phyloP scores from a whole-genome alignment of 352 stramenopile species.

The Phytopythium kandeliae region DNA sequence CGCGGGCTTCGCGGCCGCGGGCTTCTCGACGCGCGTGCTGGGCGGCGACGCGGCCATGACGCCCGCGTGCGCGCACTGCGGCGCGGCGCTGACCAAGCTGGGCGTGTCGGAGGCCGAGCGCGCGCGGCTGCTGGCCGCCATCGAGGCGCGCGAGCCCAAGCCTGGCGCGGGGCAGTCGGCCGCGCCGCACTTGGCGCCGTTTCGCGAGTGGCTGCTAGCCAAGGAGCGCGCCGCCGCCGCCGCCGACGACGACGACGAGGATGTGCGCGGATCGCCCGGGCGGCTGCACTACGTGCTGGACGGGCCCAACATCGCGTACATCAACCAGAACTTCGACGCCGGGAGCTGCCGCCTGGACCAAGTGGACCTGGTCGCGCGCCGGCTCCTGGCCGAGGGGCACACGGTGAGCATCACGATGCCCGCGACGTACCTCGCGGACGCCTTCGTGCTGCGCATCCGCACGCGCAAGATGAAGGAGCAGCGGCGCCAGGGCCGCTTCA shows the following conservation, averaged over 20 bases:
- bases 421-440: conserved; percentile 52
- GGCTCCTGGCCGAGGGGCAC: conserved; percentile 79
- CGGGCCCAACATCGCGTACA: conserved; percentile 97
- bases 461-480: conserved; percentile 40
- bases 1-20: conserved; percentile 29
- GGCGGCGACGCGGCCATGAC: conserved; percentile 33
- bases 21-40: conserved; percentile 30
- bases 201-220: conserved; percentile 55
- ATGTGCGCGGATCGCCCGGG: too few species aligned
- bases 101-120: conserved; percentile 30
- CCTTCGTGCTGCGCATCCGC: conserved; percentile 54
- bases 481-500: conserved; percentile 43
- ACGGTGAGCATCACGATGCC: conserved; percentile 78
- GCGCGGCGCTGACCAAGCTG: conserved; percentile 36
- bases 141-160: conserved; percentile 55
- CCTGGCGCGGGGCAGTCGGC: conserved; percentile 25
- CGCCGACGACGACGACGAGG: not conserved
- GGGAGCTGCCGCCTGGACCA: conserved; percentile 94
- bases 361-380: conserved; percentile 88
- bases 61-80: conserved; percentile 34
- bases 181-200: conserved; percentile 54
- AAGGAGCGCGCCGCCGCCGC: conserved; percentile 11
- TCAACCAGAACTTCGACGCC: conserved; percentile 93
- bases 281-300: conserved; percentile 90
- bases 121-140: conserved; percentile 37